Evolutionary conservation across 139 green algal species (phyloP).

Genomic region (Yamagishiella unicocca): DNA sequence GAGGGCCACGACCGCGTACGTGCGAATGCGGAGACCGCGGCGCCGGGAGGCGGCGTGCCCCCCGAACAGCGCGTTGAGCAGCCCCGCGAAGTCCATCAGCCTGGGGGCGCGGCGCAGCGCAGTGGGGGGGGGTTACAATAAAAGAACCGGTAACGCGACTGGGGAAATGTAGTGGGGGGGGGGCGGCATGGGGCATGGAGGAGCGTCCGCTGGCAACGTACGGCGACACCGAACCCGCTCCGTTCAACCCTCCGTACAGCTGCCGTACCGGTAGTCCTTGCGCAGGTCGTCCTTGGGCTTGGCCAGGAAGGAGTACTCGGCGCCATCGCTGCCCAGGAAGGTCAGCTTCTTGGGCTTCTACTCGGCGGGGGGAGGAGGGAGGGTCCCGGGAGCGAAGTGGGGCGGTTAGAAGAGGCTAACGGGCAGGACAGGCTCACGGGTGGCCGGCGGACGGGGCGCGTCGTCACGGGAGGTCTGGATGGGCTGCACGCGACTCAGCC

Average conservation of each 20-base stretch:
- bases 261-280: conserved; percentile 86
- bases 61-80: conserved; percentile 51
- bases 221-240: background rate
- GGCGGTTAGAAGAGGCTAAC: too few species aligned
- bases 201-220: background rate
- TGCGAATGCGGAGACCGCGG: conserved; percentile 86
- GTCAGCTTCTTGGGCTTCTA: conserved; percentile 94
- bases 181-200: background rate
- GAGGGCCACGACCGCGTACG: conserved; percentile 91
- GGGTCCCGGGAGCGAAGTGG: background rate
- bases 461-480: too few species aligned
- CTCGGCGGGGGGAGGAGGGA: conserved; percentile 39
- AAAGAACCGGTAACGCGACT: background rate
- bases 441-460: too few species aligned
- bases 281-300: conserved; percentile 99
- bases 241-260: background rate
- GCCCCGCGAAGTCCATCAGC: conserved; percentile 94
- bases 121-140: too few species aligned
- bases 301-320: conserved; percentile 92
- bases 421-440: too few species aligned
- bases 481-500: too few species aligned
- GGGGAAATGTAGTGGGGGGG: background rate
- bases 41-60: conserved; percentile 70
- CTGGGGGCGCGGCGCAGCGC: conserved; percentile 54
- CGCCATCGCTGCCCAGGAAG: conserved; percentile 80